Evolutionary conservation across 331 rosid species (phyloP).

Genomic region (Phaseolus coccineus): DNA sequence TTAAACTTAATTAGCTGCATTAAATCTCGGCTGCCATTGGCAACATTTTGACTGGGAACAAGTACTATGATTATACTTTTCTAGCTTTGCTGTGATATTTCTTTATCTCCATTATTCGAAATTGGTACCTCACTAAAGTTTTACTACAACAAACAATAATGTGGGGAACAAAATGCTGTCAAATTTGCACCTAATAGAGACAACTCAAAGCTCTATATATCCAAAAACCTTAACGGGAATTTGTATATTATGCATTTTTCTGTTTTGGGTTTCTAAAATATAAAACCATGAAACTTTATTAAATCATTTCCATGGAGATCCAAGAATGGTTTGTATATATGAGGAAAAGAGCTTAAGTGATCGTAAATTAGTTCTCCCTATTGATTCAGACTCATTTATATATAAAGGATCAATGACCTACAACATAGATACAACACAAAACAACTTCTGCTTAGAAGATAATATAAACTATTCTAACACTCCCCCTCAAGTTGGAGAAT

Average conservation of each 20-base stretch:
- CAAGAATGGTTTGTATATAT: neutral
- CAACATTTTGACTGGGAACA: slow-evolving; percentile 28
- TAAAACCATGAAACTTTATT: neutral
- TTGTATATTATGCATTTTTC: slow-evolving; percentile 30
- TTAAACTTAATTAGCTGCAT: slow-evolving; percentile 16
- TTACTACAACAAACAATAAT: slow-evolving; percentile 28
- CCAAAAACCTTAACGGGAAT: neutral
- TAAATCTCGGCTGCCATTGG: slow-evolving; percentile 23
- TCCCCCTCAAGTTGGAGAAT: no score
- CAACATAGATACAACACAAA: no score
- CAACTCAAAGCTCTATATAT: no score
- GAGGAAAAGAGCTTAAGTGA: no score
- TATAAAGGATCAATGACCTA: no score
- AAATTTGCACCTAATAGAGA: slow-evolving; percentile 17
- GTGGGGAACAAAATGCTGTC: slow-evolving; percentile 24
- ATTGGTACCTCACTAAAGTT: slow-evolving; percentile 15
- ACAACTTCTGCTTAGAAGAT: no score
- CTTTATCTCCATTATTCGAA: slow-evolving; percentile 8
- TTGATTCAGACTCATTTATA: no score
- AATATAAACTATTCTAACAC: no score
- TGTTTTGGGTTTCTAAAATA: slow-evolving; percentile 26
- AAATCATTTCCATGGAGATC: neutral
- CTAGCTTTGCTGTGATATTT: neutral
- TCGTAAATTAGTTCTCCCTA: no score
- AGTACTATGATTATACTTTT: neutral